Evolutionary conservation across 305 asterid genomes (phyloP).

Genomic region (Fraxinus nigra): DNA sequence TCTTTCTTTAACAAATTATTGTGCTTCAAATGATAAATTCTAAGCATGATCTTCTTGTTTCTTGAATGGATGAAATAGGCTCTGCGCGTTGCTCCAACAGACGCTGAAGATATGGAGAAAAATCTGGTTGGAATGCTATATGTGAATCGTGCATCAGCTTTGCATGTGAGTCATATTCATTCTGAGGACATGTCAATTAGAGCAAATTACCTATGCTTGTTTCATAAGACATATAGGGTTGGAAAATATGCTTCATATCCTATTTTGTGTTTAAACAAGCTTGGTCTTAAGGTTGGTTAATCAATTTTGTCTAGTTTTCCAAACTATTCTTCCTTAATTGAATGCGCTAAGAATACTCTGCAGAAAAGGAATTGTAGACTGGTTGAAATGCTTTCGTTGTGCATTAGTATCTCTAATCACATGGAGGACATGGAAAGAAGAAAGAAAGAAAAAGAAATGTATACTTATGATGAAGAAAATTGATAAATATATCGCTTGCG

Average conservation of each 20-base stretch:
- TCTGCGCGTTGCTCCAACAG: slow-evolving; percentile 64
- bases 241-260: background rate
- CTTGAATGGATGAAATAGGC: slow-evolving; percentile 51
- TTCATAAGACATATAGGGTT: background rate
- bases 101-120: slow-evolving; percentile 51
- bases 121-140: slow-evolving; percentile 60
- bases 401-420: background rate
- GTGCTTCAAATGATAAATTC: slow-evolving; percentile 1
- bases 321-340: background rate
- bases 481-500: background rate
- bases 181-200: slow-evolving; percentile 1
- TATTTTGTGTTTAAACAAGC: background rate
- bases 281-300: background rate
- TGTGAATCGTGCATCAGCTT: slow-evolving; percentile 78
- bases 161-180: slow-evolving; percentile 57
- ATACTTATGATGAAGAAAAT: background rate
- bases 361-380: background rate
- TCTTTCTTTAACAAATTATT: background rate
- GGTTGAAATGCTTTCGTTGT: background rate
- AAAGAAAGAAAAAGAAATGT: background rate
- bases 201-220: slow-evolving; percentile 8
- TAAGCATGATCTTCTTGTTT: slow-evolving; percentile 15
- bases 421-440: background rate
- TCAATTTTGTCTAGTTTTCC: background rate
- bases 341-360: background rate